These are phyloP conservation scores for Phanerochaete carnosa DNA, from an alignment of 768 basidiomycete genomes.

Conservation along the genomic window DNA sequence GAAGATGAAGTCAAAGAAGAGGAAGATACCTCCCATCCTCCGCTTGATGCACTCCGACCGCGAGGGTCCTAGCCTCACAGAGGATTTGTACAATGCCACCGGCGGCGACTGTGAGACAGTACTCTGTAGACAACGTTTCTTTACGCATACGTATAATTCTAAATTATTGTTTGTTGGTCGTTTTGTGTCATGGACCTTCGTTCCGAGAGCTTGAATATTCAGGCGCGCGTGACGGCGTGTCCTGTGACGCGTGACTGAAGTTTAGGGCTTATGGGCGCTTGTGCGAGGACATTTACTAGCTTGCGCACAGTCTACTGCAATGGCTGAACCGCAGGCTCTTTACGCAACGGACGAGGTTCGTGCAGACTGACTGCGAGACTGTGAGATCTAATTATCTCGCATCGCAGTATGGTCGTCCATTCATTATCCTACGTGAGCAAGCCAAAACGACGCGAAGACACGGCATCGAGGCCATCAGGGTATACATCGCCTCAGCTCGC, in stretches of 20 bases:
- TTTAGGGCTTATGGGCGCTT: background rate
- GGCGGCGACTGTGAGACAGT: background rate
- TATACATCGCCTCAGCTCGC: conserved; percentile 27
- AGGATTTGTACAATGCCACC: background rate
- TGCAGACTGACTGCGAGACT: background rate
- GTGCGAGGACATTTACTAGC: conserved; percentile 1
- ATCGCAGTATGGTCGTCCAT: conserved; percentile 86
- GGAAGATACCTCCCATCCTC: conserved; percentile 1
- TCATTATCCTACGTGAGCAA: conserved; percentile 95
- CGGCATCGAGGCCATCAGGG: conserved; percentile 95
- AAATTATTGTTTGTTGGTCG: too few species aligned
- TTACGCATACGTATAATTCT: background rate
- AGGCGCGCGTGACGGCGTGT: background rate
- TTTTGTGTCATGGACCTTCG: background rate
- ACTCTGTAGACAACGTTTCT: background rate
- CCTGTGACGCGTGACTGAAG: background rate
- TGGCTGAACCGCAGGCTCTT: conserved; percentile 59
- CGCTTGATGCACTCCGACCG: background rate
- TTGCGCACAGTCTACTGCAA: conserved; percentile 10
- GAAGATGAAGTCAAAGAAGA: conserved; percentile 10
- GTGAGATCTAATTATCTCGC: background rate
- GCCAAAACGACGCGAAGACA: conserved; percentile 88
- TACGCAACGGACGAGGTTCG: conserved; percentile 85
- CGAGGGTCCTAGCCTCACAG: background rate
- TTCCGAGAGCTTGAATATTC: background rate